These are phyloP conservation scores for Leccinum uliginosum DNA, from an alignment of 768 basidiomycete genomes.

Conservation along the genomic window DNA sequence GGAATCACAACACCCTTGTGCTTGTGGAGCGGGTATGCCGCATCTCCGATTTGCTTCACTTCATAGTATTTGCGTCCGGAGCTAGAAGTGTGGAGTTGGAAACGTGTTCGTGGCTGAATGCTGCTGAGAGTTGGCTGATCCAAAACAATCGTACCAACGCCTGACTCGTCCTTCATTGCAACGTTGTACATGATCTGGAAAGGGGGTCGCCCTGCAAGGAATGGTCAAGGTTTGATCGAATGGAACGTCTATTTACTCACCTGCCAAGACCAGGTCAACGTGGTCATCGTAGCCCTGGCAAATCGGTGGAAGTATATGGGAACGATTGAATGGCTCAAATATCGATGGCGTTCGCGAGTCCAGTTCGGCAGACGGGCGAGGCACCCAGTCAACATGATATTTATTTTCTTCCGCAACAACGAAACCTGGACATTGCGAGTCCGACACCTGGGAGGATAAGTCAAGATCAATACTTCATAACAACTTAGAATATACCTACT, in stretches of 20 bases:
- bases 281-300: constrained; percentile 81
- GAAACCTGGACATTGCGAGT: constrained; percentile 80
- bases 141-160: constrained; percentile 65
- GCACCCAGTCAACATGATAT: constrained; percentile 76
- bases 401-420: constrained; percentile 55
- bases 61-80: constrained; percentile 86
- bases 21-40: constrained; percentile 74
- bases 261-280: constrained; percentile 79
- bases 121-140: constrained; percentile 82
- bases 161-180: constrained; percentile 61
- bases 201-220: constrained; percentile 68
- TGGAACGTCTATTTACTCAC: constrained; percentile 33
- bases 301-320: constrained; percentile 68
- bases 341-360: constrained; percentile 52
- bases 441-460: constrained; percentile 55
- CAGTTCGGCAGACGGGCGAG: constrained; percentile 70
- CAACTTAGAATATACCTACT: constrained; percentile 35
- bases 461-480: neutral
- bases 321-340: constrained; percentile 64
- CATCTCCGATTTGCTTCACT: constrained; percentile 84
- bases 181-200: constrained; percentile 92
- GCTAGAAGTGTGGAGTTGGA: constrained; percentile 74
- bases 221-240: neutral
- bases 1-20: constrained; percentile 61
- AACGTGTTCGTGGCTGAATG: constrained; percentile 73